Conservation (phyloP, 2,329 filamentous ascomycete genomes). For the Ceratocystis destructans region DNA sequence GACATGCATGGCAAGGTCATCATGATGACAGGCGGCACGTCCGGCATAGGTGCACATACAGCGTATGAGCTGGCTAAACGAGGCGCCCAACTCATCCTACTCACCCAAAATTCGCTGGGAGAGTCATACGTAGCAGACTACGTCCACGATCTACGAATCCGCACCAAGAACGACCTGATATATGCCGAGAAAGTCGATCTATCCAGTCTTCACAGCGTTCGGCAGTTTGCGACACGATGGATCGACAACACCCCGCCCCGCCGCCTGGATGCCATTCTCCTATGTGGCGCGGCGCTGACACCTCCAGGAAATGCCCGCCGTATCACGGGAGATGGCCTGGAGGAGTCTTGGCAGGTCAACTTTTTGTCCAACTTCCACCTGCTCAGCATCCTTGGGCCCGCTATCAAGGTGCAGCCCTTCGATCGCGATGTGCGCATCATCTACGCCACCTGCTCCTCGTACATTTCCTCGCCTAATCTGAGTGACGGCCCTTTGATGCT, state of each 20-base stretch:
- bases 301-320: slow-evolving; percentile 47
- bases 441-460: slow-evolving; percentile 74
- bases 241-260: slow-evolving; percentile 87
- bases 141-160: slow-evolving; percentile 69
- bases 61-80: slow-evolving; percentile 61
- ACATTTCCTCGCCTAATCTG: slow-evolving; percentile 62
- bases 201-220: slow-evolving; percentile 73
- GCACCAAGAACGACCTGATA: slow-evolving; percentile 71
- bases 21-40: slow-evolving; percentile 88
- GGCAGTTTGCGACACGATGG: slow-evolving; percentile 92
- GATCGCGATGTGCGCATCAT: slow-evolving; percentile 87
- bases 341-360: slow-evolving; percentile 87
- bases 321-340: slow-evolving; percentile 64
- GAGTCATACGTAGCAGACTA: slow-evolving; percentile 88
- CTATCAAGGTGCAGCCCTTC: slow-evolving; percentile 77
- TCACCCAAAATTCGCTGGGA: slow-evolving; percentile 66
- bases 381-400: slow-evolving; percentile 78
- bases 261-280: slow-evolving; percentile 75
- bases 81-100: slow-evolving; percentile 80
- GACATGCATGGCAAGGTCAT: slow-evolving; percentile 88
- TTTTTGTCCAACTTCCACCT: slow-evolving; percentile 94
- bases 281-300: slow-evolving; percentile 69
- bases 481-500: slow-evolving; percentile 33
- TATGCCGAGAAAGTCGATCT: slow-evolving; percentile 94
- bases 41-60: slow-evolving; percentile 72